Base-by-base conservation (phyloP, 495 filamentous ascomycete species). In the Glonium stellatum region DNA sequence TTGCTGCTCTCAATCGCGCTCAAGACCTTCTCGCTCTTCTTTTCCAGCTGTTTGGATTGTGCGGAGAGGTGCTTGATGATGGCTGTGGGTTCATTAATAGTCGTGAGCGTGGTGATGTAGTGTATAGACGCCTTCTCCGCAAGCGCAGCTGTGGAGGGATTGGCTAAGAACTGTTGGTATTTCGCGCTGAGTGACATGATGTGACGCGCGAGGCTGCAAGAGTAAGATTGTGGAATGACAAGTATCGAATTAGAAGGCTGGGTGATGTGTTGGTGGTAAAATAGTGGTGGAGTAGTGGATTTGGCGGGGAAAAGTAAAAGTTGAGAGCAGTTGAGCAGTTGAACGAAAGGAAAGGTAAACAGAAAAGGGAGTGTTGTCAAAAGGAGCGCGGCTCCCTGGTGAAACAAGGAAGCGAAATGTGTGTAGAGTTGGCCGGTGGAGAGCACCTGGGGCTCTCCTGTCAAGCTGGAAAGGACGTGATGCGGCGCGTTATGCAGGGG, bases 81-180 rank as follows among this genome's bases (percentile, higher is more conserved):
- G 23, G 85, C 81, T 47, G 84, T 78, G 22, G 85, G 62, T 55
- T 86, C 81, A 54, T 82, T 80, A 64, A 92, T 74, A 61, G 82
- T 84, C 35, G 86, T 87, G 34, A 89, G 84, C n/a, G 90, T 92
- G 50, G 93, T 87, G 71, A 97, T 87, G 77, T 97, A 98, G 76
- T 92, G 84, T 68, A 95, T 77, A 42, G 90, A 84, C 59, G 89
- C 87, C 72, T 88, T 78, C 51, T 78, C 73, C 49, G 85, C 81
- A 66, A 97, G 77, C 18, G 80, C 77, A 42, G 79, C 79, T 52
- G 84, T 67, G 68, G 76, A 83, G 55, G 90, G 89, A 60, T 80
- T 78, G 67, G 81, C 80, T 51, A 96, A 82, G 72, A 92, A 96
- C 70, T 80, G 79, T 78, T 86, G 78, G 78, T 97, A 97, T 56